phyloP scores from a whole-genome alignment of 2,329 filamentous ascomycete genomes.

The Penicillium occitanis region DNA sequence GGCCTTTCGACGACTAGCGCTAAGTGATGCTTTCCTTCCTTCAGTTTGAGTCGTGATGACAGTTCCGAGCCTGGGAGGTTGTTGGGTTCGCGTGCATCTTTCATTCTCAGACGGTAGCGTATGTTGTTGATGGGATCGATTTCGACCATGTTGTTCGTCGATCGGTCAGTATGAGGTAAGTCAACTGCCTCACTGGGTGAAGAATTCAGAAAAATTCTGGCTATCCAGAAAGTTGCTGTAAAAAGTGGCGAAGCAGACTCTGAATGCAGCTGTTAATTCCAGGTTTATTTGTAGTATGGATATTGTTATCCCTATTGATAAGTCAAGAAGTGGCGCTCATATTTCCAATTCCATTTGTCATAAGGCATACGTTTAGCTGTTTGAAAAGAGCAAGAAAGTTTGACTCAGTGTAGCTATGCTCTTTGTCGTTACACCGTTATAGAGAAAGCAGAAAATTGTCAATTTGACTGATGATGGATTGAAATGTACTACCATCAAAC shows the following conservation, averaged over 20 bases:
- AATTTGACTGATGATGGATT: no score
- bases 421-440: neutral
- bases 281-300: neutral
- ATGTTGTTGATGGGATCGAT: neutral
- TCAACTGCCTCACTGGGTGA: neutral
- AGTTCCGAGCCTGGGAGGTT: neutral
- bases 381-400: no score
- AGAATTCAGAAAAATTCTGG: neutral
- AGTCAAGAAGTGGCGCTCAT: neutral
- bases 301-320: neutral
- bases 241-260: neutral
- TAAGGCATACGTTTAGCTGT: no score
- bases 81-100: neutral
- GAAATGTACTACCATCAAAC: no score
- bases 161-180: neutral
- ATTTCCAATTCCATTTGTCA: no score
- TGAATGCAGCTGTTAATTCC: neutral
- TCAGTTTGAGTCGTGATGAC: neutral
- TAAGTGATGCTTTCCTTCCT: neutral
- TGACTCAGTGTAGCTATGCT: neutral
- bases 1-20: neutral
- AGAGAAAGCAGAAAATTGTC: no score
- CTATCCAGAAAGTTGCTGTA: neutral
- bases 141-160: neutral
- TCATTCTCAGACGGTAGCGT: neutral